Evolutionary conservation across 2,329 filamentous ascomycete species (phyloP).

Genomic region (Scedosporium aurantiacum): DNA sequence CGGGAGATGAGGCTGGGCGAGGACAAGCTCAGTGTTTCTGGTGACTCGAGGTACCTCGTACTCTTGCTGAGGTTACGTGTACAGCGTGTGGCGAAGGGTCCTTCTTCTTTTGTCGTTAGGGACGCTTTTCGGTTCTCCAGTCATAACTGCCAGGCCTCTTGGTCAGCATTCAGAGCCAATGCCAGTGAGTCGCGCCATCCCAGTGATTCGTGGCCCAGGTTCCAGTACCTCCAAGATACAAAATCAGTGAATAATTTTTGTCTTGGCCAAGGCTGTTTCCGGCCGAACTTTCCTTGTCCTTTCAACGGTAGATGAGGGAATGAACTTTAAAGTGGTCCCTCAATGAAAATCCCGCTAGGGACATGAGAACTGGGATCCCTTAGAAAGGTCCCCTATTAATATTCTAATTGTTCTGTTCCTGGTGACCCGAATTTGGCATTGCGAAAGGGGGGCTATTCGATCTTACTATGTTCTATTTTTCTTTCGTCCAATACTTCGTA

Average conservation of each 20-base stretch:
- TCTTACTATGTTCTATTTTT: neutral
- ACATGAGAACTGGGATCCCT: neutral
- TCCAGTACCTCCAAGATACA: neutral
- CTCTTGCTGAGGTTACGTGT: neutral
- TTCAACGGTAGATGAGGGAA: neutral
- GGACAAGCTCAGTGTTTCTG: neutral
- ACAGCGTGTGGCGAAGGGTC: neutral
- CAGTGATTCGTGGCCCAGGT: neutral
- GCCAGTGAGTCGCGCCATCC: neutral
- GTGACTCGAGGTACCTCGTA: constrained; percentile 1
- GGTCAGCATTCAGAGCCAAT: neutral
- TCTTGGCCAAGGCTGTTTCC: neutral
- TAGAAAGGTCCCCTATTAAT: neutral
- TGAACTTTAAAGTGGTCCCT: neutral
- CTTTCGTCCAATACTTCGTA: neutral
- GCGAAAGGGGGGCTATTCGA: neutral
- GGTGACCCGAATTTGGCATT: neutral
- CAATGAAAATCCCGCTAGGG: neutral
- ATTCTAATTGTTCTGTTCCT: neutral
- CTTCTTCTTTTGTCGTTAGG: neutral
- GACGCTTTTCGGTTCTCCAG: neutral
- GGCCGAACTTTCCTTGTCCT: neutral
- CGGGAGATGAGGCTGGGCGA: constrained; percentile 5
- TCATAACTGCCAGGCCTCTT: neutral
- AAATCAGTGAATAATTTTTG: neutral